A percentile compares a stretch with the other conserved stretches of the same genome.
These are phyloP conservation scores for Pyricularia sp. DNA, from an alignment of 2,329 filamentous ascomycete genomes.

Conservation along the genomic window DNA sequence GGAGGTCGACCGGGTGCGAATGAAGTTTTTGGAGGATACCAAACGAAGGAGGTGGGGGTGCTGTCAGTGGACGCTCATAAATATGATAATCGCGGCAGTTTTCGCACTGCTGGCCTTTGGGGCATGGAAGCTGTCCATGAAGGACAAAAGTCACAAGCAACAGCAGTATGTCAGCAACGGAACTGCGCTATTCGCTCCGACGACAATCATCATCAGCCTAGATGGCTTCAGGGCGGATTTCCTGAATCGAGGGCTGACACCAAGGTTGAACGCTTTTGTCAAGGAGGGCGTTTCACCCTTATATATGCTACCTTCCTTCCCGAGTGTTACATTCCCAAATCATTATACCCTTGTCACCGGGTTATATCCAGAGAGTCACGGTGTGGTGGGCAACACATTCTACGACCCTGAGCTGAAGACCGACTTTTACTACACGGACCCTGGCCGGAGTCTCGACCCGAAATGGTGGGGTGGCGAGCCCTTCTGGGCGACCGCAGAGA, in stretches of 20 bases:
- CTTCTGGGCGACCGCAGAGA: conserved; percentile 86
- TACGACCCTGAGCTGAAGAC: conserved; percentile 69
- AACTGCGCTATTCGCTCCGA: conserved; percentile 77
- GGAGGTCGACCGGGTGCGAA: conserved; percentile 39
- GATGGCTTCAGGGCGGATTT: conserved; percentile 97
- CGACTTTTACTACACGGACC: conserved; percentile 81
- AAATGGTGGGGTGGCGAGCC: conserved; percentile 96
- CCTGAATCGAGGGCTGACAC: conserved; percentile 69
- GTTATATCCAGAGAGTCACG: conserved; percentile 83
- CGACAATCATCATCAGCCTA: conserved; percentile 83
- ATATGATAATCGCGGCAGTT: conserved; percentile 35
- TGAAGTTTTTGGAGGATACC: conserved; percentile 33
- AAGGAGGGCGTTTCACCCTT: conserved; percentile 74
- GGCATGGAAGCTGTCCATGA: conserved; percentile 45
- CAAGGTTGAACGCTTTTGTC: conserved; percentile 65
- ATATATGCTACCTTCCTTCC: conserved; percentile 91
- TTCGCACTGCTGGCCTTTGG: conserved; percentile 43
- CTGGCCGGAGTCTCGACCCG: conserved; percentile 58
- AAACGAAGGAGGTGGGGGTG: conserved; percentile 39
- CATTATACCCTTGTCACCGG: conserved; percentile 91
- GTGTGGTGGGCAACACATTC: conserved; percentile 86
- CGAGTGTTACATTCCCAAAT: conserved; percentile 92
- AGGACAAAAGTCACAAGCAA: conserved; percentile 14
- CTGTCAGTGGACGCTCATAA: conserved; percentile 39
- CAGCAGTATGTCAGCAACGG: conserved; percentile 55